Percentiles rank a stretch among this genome's conserved stretches.
phyloP scores from a whole-genome alignment of 139 green algal species.

The Chlorella vulgaris region DNA sequence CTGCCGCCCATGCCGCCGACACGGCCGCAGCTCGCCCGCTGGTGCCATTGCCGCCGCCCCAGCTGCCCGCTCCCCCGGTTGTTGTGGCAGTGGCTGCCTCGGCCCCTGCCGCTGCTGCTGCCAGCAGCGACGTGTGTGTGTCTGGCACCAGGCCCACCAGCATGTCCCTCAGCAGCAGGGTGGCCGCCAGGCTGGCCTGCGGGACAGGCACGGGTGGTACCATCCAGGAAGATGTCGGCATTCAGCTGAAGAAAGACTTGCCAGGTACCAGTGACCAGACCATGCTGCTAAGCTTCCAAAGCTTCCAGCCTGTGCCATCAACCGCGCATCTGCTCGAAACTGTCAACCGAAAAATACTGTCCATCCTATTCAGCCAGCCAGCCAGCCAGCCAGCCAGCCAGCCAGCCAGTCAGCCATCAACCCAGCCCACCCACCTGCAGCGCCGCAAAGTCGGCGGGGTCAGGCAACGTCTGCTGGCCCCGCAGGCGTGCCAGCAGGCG shows the following conservation, averaged over 20 bases:
- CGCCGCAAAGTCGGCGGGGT: constrained; percentile 54
- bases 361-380: too few species aligned
- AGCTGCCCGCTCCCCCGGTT: neutral
- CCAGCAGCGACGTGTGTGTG: neutral
- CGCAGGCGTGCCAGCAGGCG: constrained; percentile 57
- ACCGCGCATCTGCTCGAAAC: too few species aligned
- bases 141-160: constrained; percentile 20
- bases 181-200: constrained; percentile 32
- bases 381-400: neutral
- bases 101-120: neutral
- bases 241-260: neutral
- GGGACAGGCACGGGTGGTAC: too few species aligned
- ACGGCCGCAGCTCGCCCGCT: too few species aligned
- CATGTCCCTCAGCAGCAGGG: constrained; percentile 39
- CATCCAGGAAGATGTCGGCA: neutral
- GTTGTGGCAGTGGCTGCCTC: neutral
- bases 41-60: neutral
- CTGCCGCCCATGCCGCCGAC: neutral
- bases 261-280: too few species aligned
- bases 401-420: too few species aligned
- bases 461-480: constrained; percentile 47
- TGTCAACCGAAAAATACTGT: too few species aligned
- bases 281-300: too few species aligned
- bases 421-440: too few species aligned
- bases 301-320: too few species aligned